Base-by-base conservation (phyloP, 345 rosid species). In the Gossypium herbaceum region DNA sequence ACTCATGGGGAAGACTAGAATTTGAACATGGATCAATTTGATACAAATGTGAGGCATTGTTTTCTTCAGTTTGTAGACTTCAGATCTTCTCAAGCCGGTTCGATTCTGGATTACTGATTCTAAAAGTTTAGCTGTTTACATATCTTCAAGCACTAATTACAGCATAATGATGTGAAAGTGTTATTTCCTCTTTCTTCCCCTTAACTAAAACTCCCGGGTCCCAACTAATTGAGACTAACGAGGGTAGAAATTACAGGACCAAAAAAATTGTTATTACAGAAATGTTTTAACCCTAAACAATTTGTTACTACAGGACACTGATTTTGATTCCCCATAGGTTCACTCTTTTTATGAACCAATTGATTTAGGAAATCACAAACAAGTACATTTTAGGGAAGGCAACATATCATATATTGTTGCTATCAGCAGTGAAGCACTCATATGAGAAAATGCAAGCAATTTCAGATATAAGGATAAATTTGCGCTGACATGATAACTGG, bases 401-500 rank as follows among this genome's bases (percentile, higher is more conserved):
- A 15, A 12, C 51, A 54, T 29, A 25, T 41, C 65, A 7, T 25
- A 62, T 7, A 34, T 5, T 34, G 7, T 15, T 29, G 45, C 44
- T 62, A 7, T 48, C 39, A 20, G 27, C 34, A 29, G 59, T 22
- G 41, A 74, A 62, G 47, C 34, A 45, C 5, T 50, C 61, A 12
- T 43, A 22, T 52, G 15, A 60, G 20, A 70, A 62, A 63, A 77
- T 56, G 73, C 56, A 66, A 47, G 17, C 6, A 54, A 71, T 55
- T 55, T 34, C 25, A 55, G 51, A 71, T 29, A 68, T 19, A 55
- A 39, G 50, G 22, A 39, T 17, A n/a, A 63, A 71, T 54, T 55
- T 71, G 48, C 44, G 11, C 17, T 12, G 74, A 54, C 29, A 55
- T 19, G 27, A 71, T 71, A 55, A 39, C 10, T 1, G n/a, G 16